phyloP scores from a whole-genome alignment of 2,329 filamentous ascomycete genomes.

The Neonectria coccinea region DNA sequence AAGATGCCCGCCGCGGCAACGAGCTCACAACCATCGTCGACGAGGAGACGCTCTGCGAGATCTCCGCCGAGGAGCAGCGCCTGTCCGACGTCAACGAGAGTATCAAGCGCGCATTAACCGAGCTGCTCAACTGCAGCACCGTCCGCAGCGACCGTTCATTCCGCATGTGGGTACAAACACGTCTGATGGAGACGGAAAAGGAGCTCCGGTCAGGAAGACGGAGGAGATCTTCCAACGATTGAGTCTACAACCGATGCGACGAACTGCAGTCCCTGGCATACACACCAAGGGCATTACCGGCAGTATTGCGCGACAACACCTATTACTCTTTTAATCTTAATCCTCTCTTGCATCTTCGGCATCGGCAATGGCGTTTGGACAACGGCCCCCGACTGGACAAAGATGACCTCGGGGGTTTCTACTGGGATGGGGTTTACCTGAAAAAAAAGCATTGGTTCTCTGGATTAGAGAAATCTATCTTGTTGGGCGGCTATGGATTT shows the following conservation, averaged over 20 bases:
- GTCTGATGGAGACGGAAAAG: slow-evolving; percentile 71
- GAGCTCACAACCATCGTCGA: slow-evolving; percentile 59
- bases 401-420: not conserved
- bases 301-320: slow-evolving; percentile 7
- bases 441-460: slow-evolving; percentile 24
- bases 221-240: slow-evolving; percentile 56
- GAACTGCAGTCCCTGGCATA: not conserved
- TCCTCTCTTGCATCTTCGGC: slow-evolving; percentile 26
- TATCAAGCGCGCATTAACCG: slow-evolving; percentile 71
- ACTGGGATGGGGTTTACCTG: slow-evolving; percentile 10
- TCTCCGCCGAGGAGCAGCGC: slow-evolving; percentile 65
- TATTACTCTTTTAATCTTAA: slow-evolving; percentile 22
- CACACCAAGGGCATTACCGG: not conserved
- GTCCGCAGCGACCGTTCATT: slow-evolving; percentile 64
- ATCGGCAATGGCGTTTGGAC: slow-evolving; percentile 27
- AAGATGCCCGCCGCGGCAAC: slow-evolving; percentile 39
- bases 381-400: slow-evolving; percentile 7
- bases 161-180: slow-evolving; percentile 69
- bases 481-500: slow-evolving; percentile 6
- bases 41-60: slow-evolving; percentile 60
- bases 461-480: slow-evolving; percentile 11
- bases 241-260: slow-evolving; percentile 20
- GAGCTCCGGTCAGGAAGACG: slow-evolving; percentile 66
- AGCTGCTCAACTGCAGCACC: slow-evolving; percentile 70
- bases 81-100: slow-evolving; percentile 69